phyloP scores from a whole-genome alignment of 1,139 yeast species.

The Arxiozyma slooffiae region DNA sequence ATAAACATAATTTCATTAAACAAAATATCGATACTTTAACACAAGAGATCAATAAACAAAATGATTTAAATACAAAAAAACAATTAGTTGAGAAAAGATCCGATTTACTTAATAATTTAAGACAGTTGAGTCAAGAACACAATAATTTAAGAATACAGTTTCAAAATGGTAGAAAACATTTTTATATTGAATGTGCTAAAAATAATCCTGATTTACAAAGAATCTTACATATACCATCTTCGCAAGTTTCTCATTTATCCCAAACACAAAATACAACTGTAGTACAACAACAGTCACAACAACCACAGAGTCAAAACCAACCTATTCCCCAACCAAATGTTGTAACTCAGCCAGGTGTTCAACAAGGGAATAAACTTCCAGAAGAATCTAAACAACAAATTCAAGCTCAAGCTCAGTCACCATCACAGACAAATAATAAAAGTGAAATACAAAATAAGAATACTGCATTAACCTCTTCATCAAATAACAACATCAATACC shows the following conservation, averaged over 20 bases:
- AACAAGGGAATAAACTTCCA: constrained; percentile 3
- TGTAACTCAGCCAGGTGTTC: constrained; percentile 1
- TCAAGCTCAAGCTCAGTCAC: no score
- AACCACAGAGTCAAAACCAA: constrained; percentile 5
- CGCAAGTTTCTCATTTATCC: constrained; percentile 12
- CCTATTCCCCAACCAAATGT: constrained; percentile 2
- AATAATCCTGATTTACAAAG: constrained; percentile 27
- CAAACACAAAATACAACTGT: constrained; percentile 5
- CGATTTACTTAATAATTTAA: constrained; percentile 23
- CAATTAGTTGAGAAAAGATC: constrained; percentile 25
- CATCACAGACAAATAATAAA: constrained; percentile 4
- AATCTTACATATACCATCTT: constrained; percentile 24
- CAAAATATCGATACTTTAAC: constrained; percentile 26
- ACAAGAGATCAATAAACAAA: constrained; percentile 25
- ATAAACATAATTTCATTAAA: constrained; percentile 26
- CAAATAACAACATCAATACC: constrained; percentile 2
- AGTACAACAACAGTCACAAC: constrained; percentile 14
- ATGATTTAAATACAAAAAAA: constrained; percentile 21
- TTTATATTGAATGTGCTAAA: constrained; percentile 30
- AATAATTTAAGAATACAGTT: constrained; percentile 23
- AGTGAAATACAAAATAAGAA: constrained; percentile 6
- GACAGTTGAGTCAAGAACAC: constrained; percentile 20
- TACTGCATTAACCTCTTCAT: constrained; percentile 19
- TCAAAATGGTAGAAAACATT: constrained; percentile 26
- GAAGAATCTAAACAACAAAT: constrained; percentile 3